These are phyloP conservation scores for Pezicula radicicola DNA, from an alignment of 2,329 filamentous ascomycete species.

Conservation along the genomic window DNA sequence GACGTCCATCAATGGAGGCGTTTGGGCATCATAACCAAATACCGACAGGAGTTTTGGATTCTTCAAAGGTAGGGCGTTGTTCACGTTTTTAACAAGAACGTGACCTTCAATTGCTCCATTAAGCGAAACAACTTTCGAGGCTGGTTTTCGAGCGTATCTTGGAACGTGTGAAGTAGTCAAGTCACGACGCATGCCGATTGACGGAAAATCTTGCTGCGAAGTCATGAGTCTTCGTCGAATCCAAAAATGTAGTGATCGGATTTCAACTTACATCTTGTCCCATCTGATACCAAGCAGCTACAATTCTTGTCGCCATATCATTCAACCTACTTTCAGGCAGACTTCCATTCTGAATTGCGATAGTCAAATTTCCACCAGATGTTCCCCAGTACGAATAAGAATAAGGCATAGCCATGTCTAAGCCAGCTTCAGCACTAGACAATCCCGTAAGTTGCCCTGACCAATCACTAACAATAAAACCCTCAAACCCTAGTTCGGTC, in stretches of 20 bases:
- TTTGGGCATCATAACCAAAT: conserved; percentile 54
- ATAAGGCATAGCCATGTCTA: conserved; percentile 55
- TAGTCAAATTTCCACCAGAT: conserved; percentile 44
- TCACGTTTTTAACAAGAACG: conserved; percentile 55
- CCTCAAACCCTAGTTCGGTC: conserved; percentile 81
- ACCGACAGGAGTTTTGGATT: conserved; percentile 49
- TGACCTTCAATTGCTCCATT: conserved; percentile 49
- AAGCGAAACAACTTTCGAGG: conserved; percentile 9
- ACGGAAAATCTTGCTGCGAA: too few relatives aligned
- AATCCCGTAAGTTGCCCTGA: conserved; percentile 78
- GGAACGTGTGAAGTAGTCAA: too few relatives aligned
- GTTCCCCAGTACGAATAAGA: conserved; percentile 46
- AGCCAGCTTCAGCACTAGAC: conserved; percentile 70
- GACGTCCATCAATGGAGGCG: background rate
- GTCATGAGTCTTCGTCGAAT: too few relatives aligned
- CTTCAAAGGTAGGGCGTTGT: conserved; percentile 50
- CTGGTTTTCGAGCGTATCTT: conserved; percentile 46
- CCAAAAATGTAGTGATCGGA: too few relatives aligned
- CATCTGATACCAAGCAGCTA: conserved; percentile 53
- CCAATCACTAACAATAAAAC: conserved; percentile 83
- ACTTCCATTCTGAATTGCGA: conserved; percentile 57
- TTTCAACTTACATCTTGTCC: conserved; percentile 43
- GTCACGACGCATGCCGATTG: too few relatives aligned
- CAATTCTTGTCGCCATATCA: conserved; percentile 58
- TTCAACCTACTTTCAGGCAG: conserved; percentile 52